These are phyloP conservation scores for Cladophialophora carrionii DNA, from an alignment of 2,329 filamentous ascomycete genomes.

Conservation along the genomic window DNA sequence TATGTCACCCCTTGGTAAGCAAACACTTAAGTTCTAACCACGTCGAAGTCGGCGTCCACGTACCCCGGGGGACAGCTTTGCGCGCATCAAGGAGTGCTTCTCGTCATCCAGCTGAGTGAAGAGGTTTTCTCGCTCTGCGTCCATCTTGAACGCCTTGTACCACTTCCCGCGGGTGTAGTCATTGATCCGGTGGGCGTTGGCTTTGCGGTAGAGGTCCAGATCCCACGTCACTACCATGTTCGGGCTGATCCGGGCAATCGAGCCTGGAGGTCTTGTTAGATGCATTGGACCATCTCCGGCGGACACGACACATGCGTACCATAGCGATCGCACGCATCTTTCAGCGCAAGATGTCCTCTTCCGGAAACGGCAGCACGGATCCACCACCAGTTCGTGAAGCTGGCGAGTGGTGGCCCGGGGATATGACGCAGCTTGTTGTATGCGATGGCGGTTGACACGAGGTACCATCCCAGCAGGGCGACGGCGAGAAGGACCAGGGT, in stretches of 20 bases:
- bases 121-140: slow-evolving; percentile 59
- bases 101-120: slow-evolving; percentile 57
- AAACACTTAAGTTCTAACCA: background rate
- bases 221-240: slow-evolving; percentile 56
- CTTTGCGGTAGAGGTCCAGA: slow-evolving; percentile 49
- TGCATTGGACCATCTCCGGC: background rate
- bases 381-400: slow-evolving; percentile 27
- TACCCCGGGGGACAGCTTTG: slow-evolving; percentile 58
- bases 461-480: slow-evolving; percentile 9
- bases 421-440: slow-evolving; percentile 25
- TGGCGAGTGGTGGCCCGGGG: slow-evolving; percentile 24
- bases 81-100: slow-evolving; percentile 52
- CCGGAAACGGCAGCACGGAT: slow-evolving; percentile 24
- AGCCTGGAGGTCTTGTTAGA: slow-evolving; percentile 25
- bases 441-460: slow-evolving; percentile 11
- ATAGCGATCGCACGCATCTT: slow-evolving; percentile 22
- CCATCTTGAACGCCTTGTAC: slow-evolving; percentile 56
- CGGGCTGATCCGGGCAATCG: slow-evolving; percentile 52
- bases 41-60: slow-evolving; percentile 24
- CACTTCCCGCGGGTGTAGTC: slow-evolving; percentile 41
- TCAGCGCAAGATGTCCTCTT: slow-evolving; percentile 19
- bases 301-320: slow-evolving; percentile 10
- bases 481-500: slow-evolving; percentile 14
- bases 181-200: slow-evolving; percentile 23
- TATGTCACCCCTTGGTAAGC: background rate